phyloP scores from a whole-genome alignment of 176 grass and related monocot species.

The Elaeis guineensis region DNA sequence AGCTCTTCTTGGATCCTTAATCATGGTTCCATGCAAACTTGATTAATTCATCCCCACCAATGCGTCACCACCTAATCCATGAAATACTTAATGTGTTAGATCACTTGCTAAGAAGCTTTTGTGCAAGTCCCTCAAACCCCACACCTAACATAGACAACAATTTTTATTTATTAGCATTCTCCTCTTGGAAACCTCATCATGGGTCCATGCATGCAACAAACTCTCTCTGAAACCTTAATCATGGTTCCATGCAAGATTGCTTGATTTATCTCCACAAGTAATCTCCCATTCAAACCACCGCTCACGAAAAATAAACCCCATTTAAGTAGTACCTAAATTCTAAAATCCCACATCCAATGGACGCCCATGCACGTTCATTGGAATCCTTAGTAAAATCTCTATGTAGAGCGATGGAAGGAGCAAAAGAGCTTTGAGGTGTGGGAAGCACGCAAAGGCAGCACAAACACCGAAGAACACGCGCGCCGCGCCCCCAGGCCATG shows the following conservation, averaged over 20 bases:
- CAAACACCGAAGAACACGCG: conserved; percentile 1
- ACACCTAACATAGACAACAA: too few species aligned
- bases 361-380: too few species aligned
- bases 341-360: too few species aligned
- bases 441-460: conserved; percentile 3
- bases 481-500: background rate
- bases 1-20: background rate
- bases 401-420: too few species aligned
- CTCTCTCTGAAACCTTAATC: too few species aligned
- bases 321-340: too few species aligned
- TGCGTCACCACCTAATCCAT: background rate
- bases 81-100: background rate
- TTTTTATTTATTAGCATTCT: background rate
- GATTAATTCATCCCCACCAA: background rate
- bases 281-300: too few species aligned
- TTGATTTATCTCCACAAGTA: too few species aligned
- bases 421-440: background rate
- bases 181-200: conserved; percentile 18
- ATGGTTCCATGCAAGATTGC: conserved; percentile 2
- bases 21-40: conserved; percentile 9
- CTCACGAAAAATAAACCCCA: too few species aligned
- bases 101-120: too few species aligned
- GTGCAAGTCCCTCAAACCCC: too few species aligned
- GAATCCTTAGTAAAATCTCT: too few species aligned
- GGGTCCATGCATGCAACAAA: conserved; percentile 19